Evolutionary conservation across 1,284 basidiomycete genomes (phyloP).

Genomic region (Heterobasidion occidentale): DNA sequence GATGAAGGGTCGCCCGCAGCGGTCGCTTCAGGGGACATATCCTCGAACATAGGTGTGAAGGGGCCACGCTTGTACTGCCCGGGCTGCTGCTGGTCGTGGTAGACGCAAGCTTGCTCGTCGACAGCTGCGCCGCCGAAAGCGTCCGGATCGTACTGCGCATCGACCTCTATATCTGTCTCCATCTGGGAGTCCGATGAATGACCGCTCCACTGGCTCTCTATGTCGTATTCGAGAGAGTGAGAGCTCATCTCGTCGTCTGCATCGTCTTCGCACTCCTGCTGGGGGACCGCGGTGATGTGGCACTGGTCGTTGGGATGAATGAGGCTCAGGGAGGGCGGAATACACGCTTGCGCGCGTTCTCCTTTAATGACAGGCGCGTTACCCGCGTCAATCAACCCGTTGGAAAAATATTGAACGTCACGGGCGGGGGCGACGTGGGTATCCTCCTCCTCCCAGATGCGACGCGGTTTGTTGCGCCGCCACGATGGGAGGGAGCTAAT

Average conservation of each 20-base stretch:
- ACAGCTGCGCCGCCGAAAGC: neutral
- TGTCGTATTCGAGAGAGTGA: slow-evolving; percentile 28
- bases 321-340: slow-evolving; percentile 58
- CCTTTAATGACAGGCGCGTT: slow-evolving; percentile 78
- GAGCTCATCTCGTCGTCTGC: slow-evolving; percentile 37
- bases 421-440: slow-evolving; percentile 13
- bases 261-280: slow-evolving; percentile 22
- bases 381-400: slow-evolving; percentile 57
- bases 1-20: slow-evolving; percentile 44
- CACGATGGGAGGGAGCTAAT: slow-evolving; percentile 59
- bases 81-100: slow-evolving; percentile 4
- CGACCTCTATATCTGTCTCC: slow-evolving; percentile 13
- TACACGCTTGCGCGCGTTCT: slow-evolving; percentile 69
- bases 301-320: slow-evolving; percentile 1
- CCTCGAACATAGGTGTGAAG: slow-evolving; percentile 59
- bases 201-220: slow-evolving; percentile 24
- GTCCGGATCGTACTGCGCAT: slow-evolving; percentile 11
- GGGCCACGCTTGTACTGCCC: slow-evolving; percentile 35
- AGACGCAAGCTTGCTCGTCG: slow-evolving; percentile 1
- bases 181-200: slow-evolving; percentile 21
- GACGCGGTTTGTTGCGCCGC: slow-evolving; percentile 57
- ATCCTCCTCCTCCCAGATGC: slow-evolving; percentile 53
- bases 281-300: slow-evolving; percentile 2
- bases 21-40: slow-evolving; percentile 50
- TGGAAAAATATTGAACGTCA: slow-evolving; percentile 46